Base-by-base conservation (phyloP, 306 rosid genomes). In the Gastrolobium villosum region DNA sequence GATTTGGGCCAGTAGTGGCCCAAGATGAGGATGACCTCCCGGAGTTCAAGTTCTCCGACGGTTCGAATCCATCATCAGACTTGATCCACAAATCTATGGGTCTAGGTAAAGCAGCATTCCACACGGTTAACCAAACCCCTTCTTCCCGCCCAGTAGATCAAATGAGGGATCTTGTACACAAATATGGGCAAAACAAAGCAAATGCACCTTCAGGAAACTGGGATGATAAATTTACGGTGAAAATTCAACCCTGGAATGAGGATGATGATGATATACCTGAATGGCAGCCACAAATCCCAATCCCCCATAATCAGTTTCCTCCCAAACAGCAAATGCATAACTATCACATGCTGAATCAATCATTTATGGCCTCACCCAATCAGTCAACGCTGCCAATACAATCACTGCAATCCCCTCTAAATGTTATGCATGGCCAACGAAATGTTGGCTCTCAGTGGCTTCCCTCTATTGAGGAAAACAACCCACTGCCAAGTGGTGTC, bases 261-360 rank as follows among this genome's bases (percentile, higher is more conserved):
- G 97, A 95, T 0, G 99, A 95, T 0, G 99, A 96, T 8, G 99
- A 96, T 52, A 96, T 96, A 7, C 99, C 99, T 1, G 99, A 93
- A 84, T 96, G 99, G 99, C 94, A 89, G 79, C 99, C 99, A 5
- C 89, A 87, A 62, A 79, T 75, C 10, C 60, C 86, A 1, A 20
- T 20, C 26, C 26, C 26, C 26, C 90, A 78, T 80, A 81, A 72
- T 66, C 97, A 81, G 79, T 39, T 79, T 6, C 85, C 71, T 15
- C 71, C 84, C 0, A 87, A 80, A 7, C 90, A 49, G 15, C 32
- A 84, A 5, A 61, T 78, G 61, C 88, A 44, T 6, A 79, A 75
- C 74, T 83, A 96, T n/a, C 94, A 86, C 44, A 46, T 54, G 64
- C 37, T 70, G 86, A 83, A 80, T 61, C 91, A 88, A 53, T 26